Evolutionary conservation across 129 eudicot species (phyloP), one percentile per base, ranked within the genome.

Genomic region (Pulicaria dysenterica): DNA sequence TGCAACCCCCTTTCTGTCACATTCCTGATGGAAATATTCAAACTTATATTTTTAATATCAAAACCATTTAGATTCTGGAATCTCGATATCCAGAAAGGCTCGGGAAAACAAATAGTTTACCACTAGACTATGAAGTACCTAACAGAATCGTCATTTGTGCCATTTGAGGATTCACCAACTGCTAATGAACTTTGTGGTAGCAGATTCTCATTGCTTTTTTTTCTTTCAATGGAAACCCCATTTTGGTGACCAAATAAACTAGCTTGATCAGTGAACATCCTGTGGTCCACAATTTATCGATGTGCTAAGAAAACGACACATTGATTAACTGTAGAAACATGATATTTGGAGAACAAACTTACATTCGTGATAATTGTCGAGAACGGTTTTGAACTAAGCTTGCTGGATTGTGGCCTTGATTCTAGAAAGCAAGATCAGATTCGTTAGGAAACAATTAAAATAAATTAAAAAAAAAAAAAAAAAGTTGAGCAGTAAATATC

Each of bases 291-390:
- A 67, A 19, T 58, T 15, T 5, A 67, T 53, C 11, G 40, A 63
- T 50, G 40, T 62, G 6, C 56, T 24, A 24, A 24, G 31, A 24
- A 24, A 24, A 24, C 31, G 2, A 24, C 31, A 24, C 39, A 19
- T n/a, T 31, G 12, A 49, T 64, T 16, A 8, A 8, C 39, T 54
- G 43, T 45, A 12, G 78, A 81, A 45, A 55, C 39, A 70, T 41
- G 74, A 59, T 17, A 38, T 38, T 41, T 38, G 2, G 64, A 69
- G 11, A 60, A 67, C 78, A 41, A 50, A 59, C 86, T 75, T 67
- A 88, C 96, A 88, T 81, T 66, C 82, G 70, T 42, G 96, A 89
- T 78, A 86, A 79, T 66, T 82, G 86, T 42, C 90, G 88, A 56
- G 90, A 65, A 57, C 85, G 90, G 73, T 77, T 84, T 60, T 84